Evolutionary conservation across 805 yeast species (phyloP), one percentile per base, ranked within the genome.

Genomic region (Saturnispora galanensis): DNA sequence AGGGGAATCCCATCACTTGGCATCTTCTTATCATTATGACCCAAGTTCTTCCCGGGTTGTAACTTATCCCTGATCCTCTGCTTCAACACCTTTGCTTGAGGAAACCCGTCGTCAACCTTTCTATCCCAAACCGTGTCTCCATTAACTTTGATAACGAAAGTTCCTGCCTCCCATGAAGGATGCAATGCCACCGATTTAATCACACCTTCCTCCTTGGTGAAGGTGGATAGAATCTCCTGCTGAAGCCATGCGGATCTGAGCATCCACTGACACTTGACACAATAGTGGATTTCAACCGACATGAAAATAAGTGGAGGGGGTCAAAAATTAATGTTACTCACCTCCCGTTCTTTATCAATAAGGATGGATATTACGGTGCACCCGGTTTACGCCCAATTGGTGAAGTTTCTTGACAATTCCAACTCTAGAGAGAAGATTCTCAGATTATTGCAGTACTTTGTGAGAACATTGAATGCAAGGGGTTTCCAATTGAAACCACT

Each of bases 211-310:
- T 55, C 54, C 7, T 61, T 50, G 7, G 59, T 51, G 60, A 86
- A 88, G 0, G 96, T 88, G 55, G 83, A 86, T n/a, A 87, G 63
- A 1, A 88, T 65, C 60, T 87, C 96, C 58, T 84, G 95, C 30
- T 78, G 66, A 53, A 85, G 85, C 96, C 96, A 88, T 0, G 85
- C 73, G 2, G 96, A 94, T 10, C 96, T 66, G 39, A 85, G 72
- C 54, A 84, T 83, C 96, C 96, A 87, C 55, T 83, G 82, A 67
- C 96, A 87, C 56, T 74, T 76, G 33, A 83, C 81, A 58, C 96
- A 87, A 63, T 81, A 87, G 52, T 75, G 71, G 35, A 87, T 85
- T 4, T 76, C 65, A 2, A 87, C 74, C 37, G 77, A 66, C 2
- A 31, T 39, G n/a, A 7, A n/a, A n/a, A 33, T 18, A 17, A 13